Evolutionary conservation across 116 monocot species (phyloP), one percentile per base, ranked within the genome.

Genomic region (Iris pallida): DNA sequence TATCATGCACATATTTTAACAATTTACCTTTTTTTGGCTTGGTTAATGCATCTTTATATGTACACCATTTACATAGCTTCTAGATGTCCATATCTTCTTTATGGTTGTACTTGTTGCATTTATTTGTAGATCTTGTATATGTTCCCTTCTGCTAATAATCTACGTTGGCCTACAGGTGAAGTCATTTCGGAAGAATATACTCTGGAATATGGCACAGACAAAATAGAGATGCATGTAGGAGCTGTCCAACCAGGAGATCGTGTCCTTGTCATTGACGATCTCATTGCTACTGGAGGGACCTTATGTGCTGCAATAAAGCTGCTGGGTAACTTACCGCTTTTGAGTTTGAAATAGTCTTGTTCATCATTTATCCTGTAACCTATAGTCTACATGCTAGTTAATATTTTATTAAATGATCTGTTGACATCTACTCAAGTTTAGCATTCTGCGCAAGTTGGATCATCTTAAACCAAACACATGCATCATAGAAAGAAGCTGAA

Each of bases 201-300:
- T 8, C 70, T 91, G 30, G 91, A 91, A 83, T 91, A 91, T 66
- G 91, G 91, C 53, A 81, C 75, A 20, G 91, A 91, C 63, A 52
- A 54, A 77, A 88, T 91, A 9, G 91, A 91, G 75, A 91, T 91
- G 88, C 91, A 91, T 76, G 91, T 91, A 46, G 88, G 80, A 64
- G 91, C 91, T 75, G 85, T 91, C 19, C 82, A 85, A 56, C 66
- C 65, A 40, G 80, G 80, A 56, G 91, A 88, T 55, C 64, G 75
- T 5, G 85, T 71, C 18, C 57, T 91, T 54, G 64, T 91, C 42
- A 79, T 89, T 53, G 89, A 89, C 72, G 89, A 89, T 73, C 82
- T 89, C 57, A 77, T 89, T 68, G 89, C 89, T 45, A 89, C 89
- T 45, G 89, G 89, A 13, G 89, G 89, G n/a, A 85, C 89, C 52